Evolutionary conservation across 192 early-diverging fungal species (phyloP).

Genomic region (Gamsiella multidivaricata): DNA sequence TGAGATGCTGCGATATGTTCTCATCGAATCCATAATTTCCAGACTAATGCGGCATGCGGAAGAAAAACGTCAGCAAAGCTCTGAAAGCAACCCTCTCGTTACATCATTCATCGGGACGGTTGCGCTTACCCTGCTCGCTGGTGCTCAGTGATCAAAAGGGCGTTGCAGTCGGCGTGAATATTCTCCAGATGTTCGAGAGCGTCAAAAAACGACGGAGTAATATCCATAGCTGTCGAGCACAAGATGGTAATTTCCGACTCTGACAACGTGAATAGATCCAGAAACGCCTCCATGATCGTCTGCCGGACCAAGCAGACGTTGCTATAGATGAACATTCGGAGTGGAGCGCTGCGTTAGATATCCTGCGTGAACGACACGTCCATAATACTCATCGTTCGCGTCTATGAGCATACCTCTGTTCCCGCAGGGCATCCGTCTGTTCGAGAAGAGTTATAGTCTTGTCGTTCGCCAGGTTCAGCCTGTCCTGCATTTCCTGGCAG

Average conservation of each 20-base stretch:
- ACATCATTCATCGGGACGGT: not conserved
- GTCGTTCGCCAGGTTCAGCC: slow-evolving; percentile 64
- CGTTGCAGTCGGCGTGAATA: slow-evolving; percentile 79
- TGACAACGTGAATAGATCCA: slow-evolving; percentile 76
- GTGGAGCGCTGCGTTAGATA: not conserved
- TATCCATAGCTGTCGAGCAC: slow-evolving; percentile 59
- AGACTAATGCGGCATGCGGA: slow-evolving; percentile 44
- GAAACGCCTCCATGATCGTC: slow-evolving; percentile 70
- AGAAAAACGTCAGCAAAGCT: not conserved
- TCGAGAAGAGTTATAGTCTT: slow-evolving; percentile 72
- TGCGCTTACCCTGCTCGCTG: slow-evolving; percentile 76
- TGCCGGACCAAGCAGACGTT: slow-evolving; percentile 65
- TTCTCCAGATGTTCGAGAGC: slow-evolving; percentile 73
- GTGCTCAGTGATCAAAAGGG: slow-evolving; percentile 76
- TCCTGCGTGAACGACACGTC: not conserved
- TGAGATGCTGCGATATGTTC: slow-evolving; percentile 75
- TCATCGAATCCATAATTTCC: slow-evolving; percentile 83
- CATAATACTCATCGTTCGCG: not conserved
- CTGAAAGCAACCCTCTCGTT: too few relatives aligned
- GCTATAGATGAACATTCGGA: slow-evolving; percentile 40
- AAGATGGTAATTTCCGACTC: slow-evolving; percentile 73
- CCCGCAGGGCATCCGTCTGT: slow-evolving; percentile 71
- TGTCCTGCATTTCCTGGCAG: slow-evolving; percentile 69
- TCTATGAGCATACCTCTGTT: slow-evolving; percentile 71
- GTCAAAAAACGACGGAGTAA: slow-evolving; percentile 76